Conservation (phyloP, 257 asterid genomes). For the Nicotiana noctiflora region DNA sequence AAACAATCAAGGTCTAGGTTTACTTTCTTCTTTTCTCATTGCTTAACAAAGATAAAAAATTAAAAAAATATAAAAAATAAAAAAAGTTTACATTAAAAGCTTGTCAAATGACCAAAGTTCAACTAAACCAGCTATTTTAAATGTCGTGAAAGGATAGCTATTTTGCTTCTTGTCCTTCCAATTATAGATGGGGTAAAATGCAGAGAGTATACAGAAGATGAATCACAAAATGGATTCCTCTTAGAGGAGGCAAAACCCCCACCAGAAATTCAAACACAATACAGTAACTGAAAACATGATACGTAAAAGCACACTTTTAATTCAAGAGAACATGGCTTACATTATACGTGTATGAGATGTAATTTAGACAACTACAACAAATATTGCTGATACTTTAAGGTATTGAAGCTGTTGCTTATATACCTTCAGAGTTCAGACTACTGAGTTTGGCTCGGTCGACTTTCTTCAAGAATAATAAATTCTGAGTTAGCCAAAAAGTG, state of each 20-base stretch:
- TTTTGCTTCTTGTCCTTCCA: conserved; percentile 38
- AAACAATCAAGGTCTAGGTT: not conserved
- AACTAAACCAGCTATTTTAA: conserved; percentile 20
- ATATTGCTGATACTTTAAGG: not conserved
- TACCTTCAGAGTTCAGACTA: not conserved
- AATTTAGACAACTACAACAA: not conserved
- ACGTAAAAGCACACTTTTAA: not conserved
- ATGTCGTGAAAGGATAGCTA: conserved; percentile 18
- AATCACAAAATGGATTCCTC: not conserved
- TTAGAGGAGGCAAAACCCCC: not conserved
- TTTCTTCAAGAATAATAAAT: not conserved
- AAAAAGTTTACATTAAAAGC: not conserved
- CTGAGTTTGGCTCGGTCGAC: not conserved
- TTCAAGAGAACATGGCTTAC: not conserved
- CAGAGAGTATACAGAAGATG: not conserved
- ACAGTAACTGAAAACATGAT: not conserved
- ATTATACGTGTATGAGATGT: not conserved
- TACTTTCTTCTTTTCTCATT: not conserved
- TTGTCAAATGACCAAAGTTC: conserved; percentile 16
- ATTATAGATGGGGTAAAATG: conserved; percentile 29
- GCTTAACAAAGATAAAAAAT: not conserved
- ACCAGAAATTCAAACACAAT: not conserved
- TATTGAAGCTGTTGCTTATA: not conserved
- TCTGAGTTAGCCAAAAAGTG: not conserved
- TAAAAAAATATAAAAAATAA: no score